Evolutionary conservation across 2,329 filamentous ascomycete species (phyloP).

Genomic region (Lasiodiplodia theobromae): DNA sequence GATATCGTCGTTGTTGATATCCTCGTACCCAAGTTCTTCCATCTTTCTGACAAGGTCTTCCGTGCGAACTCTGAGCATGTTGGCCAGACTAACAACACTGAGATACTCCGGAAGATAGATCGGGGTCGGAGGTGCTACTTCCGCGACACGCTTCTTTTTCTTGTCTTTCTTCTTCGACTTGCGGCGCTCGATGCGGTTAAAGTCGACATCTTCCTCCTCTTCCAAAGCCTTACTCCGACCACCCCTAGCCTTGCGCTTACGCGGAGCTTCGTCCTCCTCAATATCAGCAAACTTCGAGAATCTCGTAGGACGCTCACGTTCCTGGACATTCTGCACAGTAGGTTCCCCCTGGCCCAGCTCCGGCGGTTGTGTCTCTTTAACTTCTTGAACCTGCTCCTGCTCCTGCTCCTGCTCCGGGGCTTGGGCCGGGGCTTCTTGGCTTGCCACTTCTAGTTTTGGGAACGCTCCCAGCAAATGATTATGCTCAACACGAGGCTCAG

Average conservation of each 20-base stretch:
- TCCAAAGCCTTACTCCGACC: slow-evolving; percentile 24
- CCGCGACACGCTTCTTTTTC: slow-evolving; percentile 23
- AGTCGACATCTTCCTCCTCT: slow-evolving; percentile 32
- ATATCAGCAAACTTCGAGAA: slow-evolving; percentile 32
- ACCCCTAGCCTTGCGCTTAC: slow-evolving; percentile 31
- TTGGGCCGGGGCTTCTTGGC: neutral
- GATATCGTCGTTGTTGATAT: slow-evolving; percentile 80
- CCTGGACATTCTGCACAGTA: neutral
- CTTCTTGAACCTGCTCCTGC: too few relatives aligned
- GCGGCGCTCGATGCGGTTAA: slow-evolving; percentile 39
- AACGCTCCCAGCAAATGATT: neutral
- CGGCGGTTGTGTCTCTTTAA: neutral
- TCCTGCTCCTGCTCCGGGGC: too few relatives aligned
- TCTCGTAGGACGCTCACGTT: slow-evolving; percentile 6
- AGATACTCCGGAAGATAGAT: slow-evolving; percentile 91
- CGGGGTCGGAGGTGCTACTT: slow-evolving; percentile 41
- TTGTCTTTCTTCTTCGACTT: slow-evolving; percentile 36
- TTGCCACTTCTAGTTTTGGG: neutral
- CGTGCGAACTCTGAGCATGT: slow-evolving; percentile 73
- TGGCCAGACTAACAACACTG: slow-evolving; percentile 81
- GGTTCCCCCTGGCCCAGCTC: neutral
- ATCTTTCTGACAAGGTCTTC: slow-evolving; percentile 77
- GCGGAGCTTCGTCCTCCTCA: slow-evolving; percentile 37
- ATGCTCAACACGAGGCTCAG: neutral
- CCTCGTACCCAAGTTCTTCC: slow-evolving; percentile 87